Percentiles rank a stretch among this genome's conserved stretches.
Evolutionary conservation across 129 eudicot genomes (phyloP).

Genomic region (Tagetes patula): DNA sequence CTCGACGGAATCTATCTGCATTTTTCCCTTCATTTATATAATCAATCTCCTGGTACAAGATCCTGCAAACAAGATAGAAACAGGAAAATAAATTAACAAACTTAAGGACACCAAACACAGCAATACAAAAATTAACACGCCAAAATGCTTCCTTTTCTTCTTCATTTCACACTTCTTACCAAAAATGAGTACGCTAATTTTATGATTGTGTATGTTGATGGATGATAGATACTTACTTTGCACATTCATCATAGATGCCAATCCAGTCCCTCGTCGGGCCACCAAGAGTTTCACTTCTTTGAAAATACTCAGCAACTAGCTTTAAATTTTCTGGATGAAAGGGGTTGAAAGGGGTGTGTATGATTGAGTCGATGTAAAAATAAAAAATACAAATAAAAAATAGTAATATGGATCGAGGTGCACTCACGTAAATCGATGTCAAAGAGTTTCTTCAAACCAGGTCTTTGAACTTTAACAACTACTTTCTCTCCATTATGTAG

Average conservation of each 20-base stretch:
- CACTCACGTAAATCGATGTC: slow-evolving; percentile 95
- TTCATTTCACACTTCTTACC: neutral
- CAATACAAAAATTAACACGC: neutral
- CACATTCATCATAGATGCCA: slow-evolving; percentile 98
- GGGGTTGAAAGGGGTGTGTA: neutral
- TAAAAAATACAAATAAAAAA: neutral
- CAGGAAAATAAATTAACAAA: slow-evolving; percentile 9
- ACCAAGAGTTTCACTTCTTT: slow-evolving; percentile 86
- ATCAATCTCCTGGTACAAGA: slow-evolving; percentile 93
- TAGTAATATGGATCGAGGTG: neutral
- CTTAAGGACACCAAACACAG: slow-evolving; percentile 10
- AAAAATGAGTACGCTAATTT: neutral
- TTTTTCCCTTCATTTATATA: slow-evolving; percentile 96
- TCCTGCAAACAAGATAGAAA: slow-evolving; percentile 47
- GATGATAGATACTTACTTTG: slow-evolving; percentile 55
- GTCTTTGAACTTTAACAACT: slow-evolving; percentile 95
- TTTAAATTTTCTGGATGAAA: slow-evolving; percentile 71
- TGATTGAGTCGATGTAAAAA: slow-evolving; percentile 14
- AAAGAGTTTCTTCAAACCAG: slow-evolving; percentile 89
- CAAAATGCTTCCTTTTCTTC: slow-evolving; percentile 12
- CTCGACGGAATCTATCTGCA: slow-evolving; percentile 96
- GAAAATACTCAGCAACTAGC: slow-evolving; percentile 86
- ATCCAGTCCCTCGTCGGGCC: slow-evolving; percentile 97
- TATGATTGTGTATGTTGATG: neutral
- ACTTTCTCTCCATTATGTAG: slow-evolving; percentile 94